Evolutionary conservation across 2,329 filamentous ascomycete species (phyloP).

Genomic region (Colletotrichum lentis): DNA sequence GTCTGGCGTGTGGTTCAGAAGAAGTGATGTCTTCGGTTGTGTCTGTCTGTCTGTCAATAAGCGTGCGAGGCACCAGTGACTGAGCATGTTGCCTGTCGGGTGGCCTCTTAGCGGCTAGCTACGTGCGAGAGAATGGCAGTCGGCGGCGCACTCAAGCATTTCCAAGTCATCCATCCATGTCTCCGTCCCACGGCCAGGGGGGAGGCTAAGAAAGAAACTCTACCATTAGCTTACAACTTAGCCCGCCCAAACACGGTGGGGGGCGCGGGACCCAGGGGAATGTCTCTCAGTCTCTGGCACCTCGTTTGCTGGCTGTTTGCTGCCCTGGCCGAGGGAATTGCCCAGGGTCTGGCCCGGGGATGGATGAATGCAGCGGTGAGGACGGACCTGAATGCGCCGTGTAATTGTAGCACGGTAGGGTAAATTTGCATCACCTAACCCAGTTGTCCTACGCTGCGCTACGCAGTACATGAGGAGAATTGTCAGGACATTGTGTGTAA

Average conservation of each 20-base stretch:
- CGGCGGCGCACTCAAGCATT: constrained; percentile 26
- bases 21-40: constrained; percentile 11
- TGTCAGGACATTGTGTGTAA: not conserved
- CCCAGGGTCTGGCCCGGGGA: not conserved
- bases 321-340: not conserved
- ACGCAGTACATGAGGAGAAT: not conserved
- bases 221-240: constrained; percentile 12
- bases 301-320: constrained; percentile 21
- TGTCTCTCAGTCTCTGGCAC: constrained; percentile 18
- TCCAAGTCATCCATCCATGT: constrained; percentile 9
- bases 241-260: constrained; percentile 4
- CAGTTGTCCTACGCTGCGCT: not conserved
- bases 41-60: not conserved
- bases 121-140: not conserved
- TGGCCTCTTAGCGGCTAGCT: not conserved
- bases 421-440: not conserved
- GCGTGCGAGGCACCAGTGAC: not conserved
- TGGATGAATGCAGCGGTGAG: constrained; percentile 1
- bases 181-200: not conserved
- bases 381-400: not conserved
- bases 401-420: not conserved
- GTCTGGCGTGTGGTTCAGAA: constrained; percentile 16
- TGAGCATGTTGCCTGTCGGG: not conserved
- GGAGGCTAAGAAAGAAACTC: not conserved
- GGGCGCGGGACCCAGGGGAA: constrained; percentile 25